Conservation (phyloP, 805 yeast species). For the Suhomyces faveliae region DNA sequence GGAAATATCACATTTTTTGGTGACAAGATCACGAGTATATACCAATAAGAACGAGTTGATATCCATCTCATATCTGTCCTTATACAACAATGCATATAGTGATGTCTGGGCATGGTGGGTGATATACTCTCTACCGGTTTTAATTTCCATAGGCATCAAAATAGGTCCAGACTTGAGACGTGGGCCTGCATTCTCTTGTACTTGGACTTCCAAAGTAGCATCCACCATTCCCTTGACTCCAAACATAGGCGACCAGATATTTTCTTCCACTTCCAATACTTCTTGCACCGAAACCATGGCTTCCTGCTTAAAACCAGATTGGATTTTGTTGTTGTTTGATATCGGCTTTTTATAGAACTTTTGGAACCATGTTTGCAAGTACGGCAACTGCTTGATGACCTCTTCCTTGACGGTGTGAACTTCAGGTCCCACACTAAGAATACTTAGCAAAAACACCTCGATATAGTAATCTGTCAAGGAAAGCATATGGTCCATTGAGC, state of each 20-base stretch:
- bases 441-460: conserved; percentile 46
- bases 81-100: conserved; percentile 72
- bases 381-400: conserved; percentile 47
- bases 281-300: conserved; percentile 42
- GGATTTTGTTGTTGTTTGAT: conserved; percentile 5
- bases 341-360: conserved; percentile 37
- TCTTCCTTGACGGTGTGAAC: conserved; percentile 42
- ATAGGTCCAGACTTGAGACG: conserved; percentile 31
- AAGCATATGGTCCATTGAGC: conserved; percentile 39
- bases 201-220: conserved; percentile 62
- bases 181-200: conserved; percentile 30
- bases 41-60: conserved; percentile 65
- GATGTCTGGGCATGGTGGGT: conserved; percentile 86
- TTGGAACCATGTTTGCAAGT: conserved; percentile 54
- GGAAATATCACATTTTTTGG: conserved; percentile 53
- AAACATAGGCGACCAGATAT: conserved; percentile 85
- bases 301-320: conserved; percentile 7
- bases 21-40: conserved; percentile 63
- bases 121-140: conserved; percentile 71
- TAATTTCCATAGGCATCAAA: conserved; percentile 82
- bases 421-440: conserved; percentile 55
- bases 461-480: conserved; percentile 38
- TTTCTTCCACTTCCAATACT: conserved; percentile 83
- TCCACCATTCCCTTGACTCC: conserved; percentile 91
- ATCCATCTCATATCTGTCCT: conserved; percentile 75